These are phyloP conservation scores for bread wheat (Triticum aestivum) DNA, from an alignment of 176 grass and related monocot species.

Conservation along the genomic window IWGSC_CS_RefSeq_v2.1 NC_057814.1:435740945-435741444, in stretches of 20 bases:
- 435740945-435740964: not conserved
- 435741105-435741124: not conserved
- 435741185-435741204: not conserved
- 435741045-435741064: no score
- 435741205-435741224: not conserved
- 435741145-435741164: not conserved
- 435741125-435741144: not conserved
- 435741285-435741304: constrained; percentile 9
- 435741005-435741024: no score
- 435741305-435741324: not conserved
- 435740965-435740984: not conserved
- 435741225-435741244: not conserved
- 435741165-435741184: not conserved
- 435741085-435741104: no score
- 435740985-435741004: not conserved
- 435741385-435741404: not conserved
- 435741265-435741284: constrained; percentile 13
- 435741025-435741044: no score
- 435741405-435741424: not conserved
- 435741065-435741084: no score
- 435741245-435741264: not conserved
- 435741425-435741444: not conserved
- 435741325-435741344: constrained; percentile 3
- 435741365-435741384: not conserved
- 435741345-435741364: not conserved